Evolutionary conservation across 2,329 filamentous ascomycete species (phyloP), one percentile per base, ranked within the genome.

Genomic region (Sarocladiaceae sp.): DNA sequence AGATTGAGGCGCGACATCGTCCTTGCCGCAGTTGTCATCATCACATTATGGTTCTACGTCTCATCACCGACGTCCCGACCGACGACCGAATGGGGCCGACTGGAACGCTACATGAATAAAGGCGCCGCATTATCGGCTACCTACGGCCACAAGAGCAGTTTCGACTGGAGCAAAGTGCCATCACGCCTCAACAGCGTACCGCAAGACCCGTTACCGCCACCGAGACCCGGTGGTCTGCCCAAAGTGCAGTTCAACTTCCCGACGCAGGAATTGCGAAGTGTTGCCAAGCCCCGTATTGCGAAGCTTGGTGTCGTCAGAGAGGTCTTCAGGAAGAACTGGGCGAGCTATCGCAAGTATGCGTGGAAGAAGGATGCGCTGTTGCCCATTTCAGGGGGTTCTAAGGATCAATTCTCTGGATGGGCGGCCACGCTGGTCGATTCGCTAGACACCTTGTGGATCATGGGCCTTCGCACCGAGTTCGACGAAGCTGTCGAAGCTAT

Each of bases 401-500:
- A 75, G 40, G 76, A 86, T 58, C 77, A 79, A 29, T 86, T 85
- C 65, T 81, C 80, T 13, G 84, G 84, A 22, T 87, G 83, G 83
- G 82, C 79, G 6, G 83, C 83, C 4, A 87, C 83, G 5, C 68
- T 87, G 53, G 82, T 87, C n/a, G 84, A 87, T 62, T 71, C 80
- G 2, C 71, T 87, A 50, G 86, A 89, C 62, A 83, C 82, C n/a
- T 71, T 90, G 13, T 88, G 85, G 84, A 85, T 89, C 57, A 83
- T 89, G 79, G 85, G 78, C 3, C 58, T 88, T 62, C 76, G 76
- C 55, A 71, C 79, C 1, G 85, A 89, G 53, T 90, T 89, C 60
- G 74, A 80, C 28, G 74, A 80, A 57, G 84, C 85, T 2, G 80
- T 85, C 3, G 69, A 74, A 50, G 80, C 79, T 1, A 77, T 83